A percentile compares a stretch with the other conserved stretches of the same genome.
These are phyloP conservation scores for Cercospora zeina DNA, from an alignment of 2,329 filamentous ascomycete genomes.

Conservation along the genomic window DNA sequence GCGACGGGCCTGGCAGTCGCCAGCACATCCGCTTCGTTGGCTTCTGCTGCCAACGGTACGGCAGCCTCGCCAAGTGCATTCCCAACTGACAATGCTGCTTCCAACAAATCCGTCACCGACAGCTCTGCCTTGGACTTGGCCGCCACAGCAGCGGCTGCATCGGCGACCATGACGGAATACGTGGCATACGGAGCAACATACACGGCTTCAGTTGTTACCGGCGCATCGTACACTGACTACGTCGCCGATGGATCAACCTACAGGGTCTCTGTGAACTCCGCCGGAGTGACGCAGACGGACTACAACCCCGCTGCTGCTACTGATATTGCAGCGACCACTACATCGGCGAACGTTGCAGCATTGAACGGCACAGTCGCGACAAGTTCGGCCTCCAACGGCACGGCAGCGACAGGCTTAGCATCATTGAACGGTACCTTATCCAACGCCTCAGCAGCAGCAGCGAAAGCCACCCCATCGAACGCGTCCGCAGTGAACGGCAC, in stretches of 20 bases:
- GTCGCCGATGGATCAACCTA: background rate
- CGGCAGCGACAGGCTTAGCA: background rate
- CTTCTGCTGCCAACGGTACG: background rate
- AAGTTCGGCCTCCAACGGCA: background rate
- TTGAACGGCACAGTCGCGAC: background rate
- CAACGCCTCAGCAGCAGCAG: background rate
- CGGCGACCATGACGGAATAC: background rate
- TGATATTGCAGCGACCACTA: background rate
- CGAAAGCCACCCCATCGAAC: background rate
- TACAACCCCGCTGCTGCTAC: background rate
- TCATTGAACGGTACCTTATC: background rate
- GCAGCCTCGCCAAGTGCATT: conserved; percentile 2
- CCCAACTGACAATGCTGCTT: background rate
- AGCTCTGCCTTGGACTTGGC: background rate
- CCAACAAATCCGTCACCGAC: background rate
- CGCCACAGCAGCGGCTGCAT: background rate
- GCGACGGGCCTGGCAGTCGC: background rate
- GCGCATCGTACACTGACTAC: background rate
- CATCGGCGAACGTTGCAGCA: background rate
- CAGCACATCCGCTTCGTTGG: background rate
- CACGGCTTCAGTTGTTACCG: background rate
- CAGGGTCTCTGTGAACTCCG: background rate
- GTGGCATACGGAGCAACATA: conserved; percentile 1
- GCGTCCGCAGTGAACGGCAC: too few relatives aligned
- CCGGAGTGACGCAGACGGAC: background rate